Evolutionary conservation across 2,329 filamentous ascomycete genomes (phyloP), one percentile per base, ranked within the genome.

Genomic region (Calonectria pseudoturangicola): DNA sequence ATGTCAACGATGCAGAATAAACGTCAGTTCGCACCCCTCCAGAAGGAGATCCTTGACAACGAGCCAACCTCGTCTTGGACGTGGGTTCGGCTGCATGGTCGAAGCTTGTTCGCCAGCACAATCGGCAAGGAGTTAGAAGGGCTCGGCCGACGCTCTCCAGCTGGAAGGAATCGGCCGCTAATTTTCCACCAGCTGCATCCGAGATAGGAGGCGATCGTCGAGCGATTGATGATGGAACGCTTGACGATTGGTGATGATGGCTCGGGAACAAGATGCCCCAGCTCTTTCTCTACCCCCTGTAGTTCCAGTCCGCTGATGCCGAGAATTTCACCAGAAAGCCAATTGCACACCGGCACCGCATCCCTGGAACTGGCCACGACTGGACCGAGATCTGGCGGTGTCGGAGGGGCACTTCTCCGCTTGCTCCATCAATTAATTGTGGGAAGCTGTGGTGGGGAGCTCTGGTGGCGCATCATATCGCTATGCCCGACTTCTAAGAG

Each of bases 301-400:
- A 41, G 36, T 15, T 16, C 30, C 43, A 56, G 64, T 47, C 54
- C 36, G 15, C 41, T 25, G 64, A 43, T 45, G 39, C 47, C 50
- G 56, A 70, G 63, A 56, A 60, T 66, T 73, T 76, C 69, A 63
- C 62, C 72, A 39, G 63, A 71, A 74, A 70, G 69, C 76, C 48
- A 69, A 58, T 58, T 65, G 60, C 51, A 73, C 45, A 66, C 64
- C 63, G 73, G 72, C 68, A 76, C 62, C 74, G 43, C 36, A 47
- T 68, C 69, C 51, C 58, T 68, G 56, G 67, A 73, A 74, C 67
- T 68, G 48, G 39, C 41, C 60, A 72, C 41, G 60, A 60, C 47
- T 74, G 67, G 73, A 45, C 64, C 62, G 51, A 71, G 72, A 73
- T 74, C 70, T 70, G 75, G 74, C 73, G 64, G 73, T 73, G 67